A percentile compares a stretch with the other conserved stretches of the same genome.
phyloP scores from a whole-genome alignment of 2,329 filamentous ascomycete genomes.

The Coniochaeta hoffmannii region DNA sequence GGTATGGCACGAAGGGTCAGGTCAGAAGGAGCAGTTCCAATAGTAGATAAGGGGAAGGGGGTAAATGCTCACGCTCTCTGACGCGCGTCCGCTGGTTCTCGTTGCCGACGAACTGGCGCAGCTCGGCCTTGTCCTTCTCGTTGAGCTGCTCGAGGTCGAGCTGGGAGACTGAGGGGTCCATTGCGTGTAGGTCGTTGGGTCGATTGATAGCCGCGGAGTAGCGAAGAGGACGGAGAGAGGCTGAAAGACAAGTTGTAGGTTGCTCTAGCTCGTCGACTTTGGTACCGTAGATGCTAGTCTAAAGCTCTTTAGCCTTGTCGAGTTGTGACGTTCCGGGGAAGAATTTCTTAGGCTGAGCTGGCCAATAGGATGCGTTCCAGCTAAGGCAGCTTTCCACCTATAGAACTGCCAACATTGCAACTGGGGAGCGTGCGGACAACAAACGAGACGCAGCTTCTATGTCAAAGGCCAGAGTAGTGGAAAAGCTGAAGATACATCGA shows the following conservation, averaged over 20 bases:
- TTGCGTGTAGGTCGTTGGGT: not conserved
- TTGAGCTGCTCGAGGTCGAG: constrained; percentile 68
- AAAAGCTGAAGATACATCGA: no score
- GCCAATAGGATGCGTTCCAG: not conserved
- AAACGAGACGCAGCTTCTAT: no score
- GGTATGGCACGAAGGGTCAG: not conserved
- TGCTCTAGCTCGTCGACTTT: not conserved
- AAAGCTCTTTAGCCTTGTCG: not conserved
- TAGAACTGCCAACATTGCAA: no score
- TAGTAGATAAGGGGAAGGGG: not conserved
- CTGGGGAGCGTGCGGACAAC: no score
- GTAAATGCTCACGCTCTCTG: constrained; percentile 44
- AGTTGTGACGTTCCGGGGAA: not conserved
- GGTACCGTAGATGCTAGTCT: not conserved
- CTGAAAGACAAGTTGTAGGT: not conserved
- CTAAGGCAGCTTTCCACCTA: not conserved
- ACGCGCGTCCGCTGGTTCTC: constrained; percentile 77
- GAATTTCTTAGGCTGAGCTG: not conserved
- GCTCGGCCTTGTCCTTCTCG: constrained; percentile 76
- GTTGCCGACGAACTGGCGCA: constrained; percentile 77
- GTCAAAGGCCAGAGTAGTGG: no score
- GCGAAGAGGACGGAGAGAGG: not conserved
- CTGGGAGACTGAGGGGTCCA: constrained; percentile 29
- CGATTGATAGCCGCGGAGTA: not conserved
- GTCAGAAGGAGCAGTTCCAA: not conserved